A percentile compares a stretch with the other conserved stretches of the same genome.
phyloP scores from a whole-genome alignment of 352 stramenopile genomes.

The Phytophthora kernoviae region DNA sequence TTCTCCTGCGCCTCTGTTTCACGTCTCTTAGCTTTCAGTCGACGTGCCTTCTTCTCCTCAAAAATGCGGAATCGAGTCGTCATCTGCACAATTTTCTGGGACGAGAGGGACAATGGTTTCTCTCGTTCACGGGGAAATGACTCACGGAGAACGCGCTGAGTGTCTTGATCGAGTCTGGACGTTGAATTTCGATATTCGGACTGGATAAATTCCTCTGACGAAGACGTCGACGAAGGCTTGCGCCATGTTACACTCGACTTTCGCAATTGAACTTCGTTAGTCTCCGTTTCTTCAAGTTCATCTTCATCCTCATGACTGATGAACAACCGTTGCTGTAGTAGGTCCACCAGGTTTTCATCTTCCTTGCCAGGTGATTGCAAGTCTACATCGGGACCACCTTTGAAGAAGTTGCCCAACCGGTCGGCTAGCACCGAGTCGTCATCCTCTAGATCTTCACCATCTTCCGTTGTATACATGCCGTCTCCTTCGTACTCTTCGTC shows the following conservation, averaged over 20 bases:
- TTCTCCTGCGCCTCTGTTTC: conserved; percentile 40
- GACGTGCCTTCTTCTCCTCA: conserved; percentile 40
- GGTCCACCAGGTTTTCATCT: conserved; percentile 22
- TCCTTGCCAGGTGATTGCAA: conserved; percentile 2
- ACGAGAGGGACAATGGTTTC: conserved; percentile 29
- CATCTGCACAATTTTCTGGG: conserved; percentile 37
- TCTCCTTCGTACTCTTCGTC: conserved; percentile 23
- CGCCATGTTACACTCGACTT: conserved; percentile 4
- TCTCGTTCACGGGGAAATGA: conserved; percentile 16
- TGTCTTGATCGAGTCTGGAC: conserved; percentile 11
- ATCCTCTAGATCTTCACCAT: conserved; percentile 7
- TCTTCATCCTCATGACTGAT: background rate
- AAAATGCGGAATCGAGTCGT: conserved; percentile 42
- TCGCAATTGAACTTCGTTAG: background rate
- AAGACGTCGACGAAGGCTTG: conserved; percentile 11
- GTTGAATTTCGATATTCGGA: conserved; percentile 6
- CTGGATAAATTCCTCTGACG: conserved; percentile 19
- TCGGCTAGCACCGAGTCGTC: conserved; percentile 11
- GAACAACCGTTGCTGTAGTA: conserved; percentile 21
- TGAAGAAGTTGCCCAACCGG: conserved; percentile 22
- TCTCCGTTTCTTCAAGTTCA: conserved; percentile 1
- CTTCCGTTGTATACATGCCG: conserved; percentile 11
- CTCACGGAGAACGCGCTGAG: conserved; percentile 11
- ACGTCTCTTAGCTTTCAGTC: conserved; percentile 35
- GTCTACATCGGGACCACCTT: background rate